phyloP scores from a whole-genome alignment of 2,329 filamentous ascomycete species.

The Coleophoma eucalyptorum region DNA sequence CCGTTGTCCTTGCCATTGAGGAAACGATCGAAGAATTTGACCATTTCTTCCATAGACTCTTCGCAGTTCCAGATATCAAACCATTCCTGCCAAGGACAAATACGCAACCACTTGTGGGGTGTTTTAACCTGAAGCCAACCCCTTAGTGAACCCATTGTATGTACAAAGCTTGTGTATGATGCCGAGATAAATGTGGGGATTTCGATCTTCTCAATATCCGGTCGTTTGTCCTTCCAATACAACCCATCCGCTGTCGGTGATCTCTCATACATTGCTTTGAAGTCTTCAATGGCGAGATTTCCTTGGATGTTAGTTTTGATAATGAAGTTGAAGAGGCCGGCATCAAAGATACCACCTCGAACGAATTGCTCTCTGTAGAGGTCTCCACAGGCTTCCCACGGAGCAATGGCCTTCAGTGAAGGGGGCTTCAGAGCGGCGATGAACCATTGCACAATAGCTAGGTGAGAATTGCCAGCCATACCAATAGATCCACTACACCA shows the following conservation, averaged over 20 bases:
- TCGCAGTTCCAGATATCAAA: constrained; percentile 34
- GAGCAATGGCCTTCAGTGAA: constrained; percentile 1
- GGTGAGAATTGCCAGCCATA: constrained; percentile 16
- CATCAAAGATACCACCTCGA: constrained; percentile 3
- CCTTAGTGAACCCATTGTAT: constrained; percentile 6
- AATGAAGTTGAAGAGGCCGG: constrained; percentile 1
- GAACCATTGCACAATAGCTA: constrained; percentile 15
- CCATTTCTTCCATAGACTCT: constrained; percentile 32
- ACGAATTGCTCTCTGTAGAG: constrained; percentile 1
- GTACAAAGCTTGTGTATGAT: constrained; percentile 5
- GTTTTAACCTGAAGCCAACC: constrained; percentile 1
- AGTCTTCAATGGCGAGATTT: constrained; percentile 4
- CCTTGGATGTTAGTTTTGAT: neutral
- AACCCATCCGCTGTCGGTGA: constrained; percentile 2
- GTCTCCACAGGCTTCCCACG: constrained; percentile 3
- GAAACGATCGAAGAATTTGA: constrained; percentile 41
- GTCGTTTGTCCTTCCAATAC: constrained; percentile 13
- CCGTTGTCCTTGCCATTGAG: constrained; percentile 38
- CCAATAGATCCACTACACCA: constrained; percentile 17
- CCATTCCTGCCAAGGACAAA: constrained; percentile 37
- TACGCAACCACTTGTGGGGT: constrained; percentile 10
- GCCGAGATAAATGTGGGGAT: constrained; percentile 9
- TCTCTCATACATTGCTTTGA: constrained; percentile 5
- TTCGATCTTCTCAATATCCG: constrained; percentile 6
- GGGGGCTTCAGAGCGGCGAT: constrained; percentile 6